Evolutionary conservation across 192 early-diverging fungal genomes (phyloP).

Genomic region (Glomus cerebriforme): DNA sequence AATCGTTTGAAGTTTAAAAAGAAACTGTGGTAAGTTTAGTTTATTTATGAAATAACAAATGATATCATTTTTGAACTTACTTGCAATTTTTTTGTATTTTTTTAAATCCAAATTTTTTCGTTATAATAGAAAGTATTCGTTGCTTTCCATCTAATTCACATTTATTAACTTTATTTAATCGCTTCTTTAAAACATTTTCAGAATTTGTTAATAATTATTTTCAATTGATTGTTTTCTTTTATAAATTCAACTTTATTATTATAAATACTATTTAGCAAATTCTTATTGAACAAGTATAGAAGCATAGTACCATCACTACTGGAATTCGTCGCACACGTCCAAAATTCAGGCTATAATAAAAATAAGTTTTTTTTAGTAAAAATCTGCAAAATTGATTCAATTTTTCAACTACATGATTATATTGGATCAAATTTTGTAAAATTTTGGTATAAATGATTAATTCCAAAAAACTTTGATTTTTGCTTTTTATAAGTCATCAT

Average conservation of each 20-base stretch:
- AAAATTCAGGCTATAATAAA: neutral
- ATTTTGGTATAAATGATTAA: too few species aligned
- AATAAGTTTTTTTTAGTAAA: too few species aligned
- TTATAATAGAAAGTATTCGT: neutral
- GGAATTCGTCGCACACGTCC: too few species aligned
- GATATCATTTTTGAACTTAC: neutral
- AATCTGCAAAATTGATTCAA: too few species aligned
- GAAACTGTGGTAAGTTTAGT: neutral
- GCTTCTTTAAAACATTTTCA: neutral
- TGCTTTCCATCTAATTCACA: neutral
- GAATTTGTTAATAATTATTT: neutral
- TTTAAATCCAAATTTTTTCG: neutral
- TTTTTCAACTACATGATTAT: neutral
- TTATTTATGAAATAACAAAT: neutral
- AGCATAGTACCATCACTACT: too few species aligned
- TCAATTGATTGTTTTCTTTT: neutral
- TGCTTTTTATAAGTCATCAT: neutral
- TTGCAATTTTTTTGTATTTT: neutral
- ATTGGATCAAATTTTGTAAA: too few species aligned
- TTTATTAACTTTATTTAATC: neutral
- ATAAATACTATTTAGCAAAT: too few species aligned
- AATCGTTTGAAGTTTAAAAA: slow-evolving; percentile 12
- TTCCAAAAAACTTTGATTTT: neutral
- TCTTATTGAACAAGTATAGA: too few species aligned
- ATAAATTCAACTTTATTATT: too few species aligned